Evolutionary conservation across 352 stramenopile species (phyloP).

Genomic region (Bremia lactucae): DNA sequence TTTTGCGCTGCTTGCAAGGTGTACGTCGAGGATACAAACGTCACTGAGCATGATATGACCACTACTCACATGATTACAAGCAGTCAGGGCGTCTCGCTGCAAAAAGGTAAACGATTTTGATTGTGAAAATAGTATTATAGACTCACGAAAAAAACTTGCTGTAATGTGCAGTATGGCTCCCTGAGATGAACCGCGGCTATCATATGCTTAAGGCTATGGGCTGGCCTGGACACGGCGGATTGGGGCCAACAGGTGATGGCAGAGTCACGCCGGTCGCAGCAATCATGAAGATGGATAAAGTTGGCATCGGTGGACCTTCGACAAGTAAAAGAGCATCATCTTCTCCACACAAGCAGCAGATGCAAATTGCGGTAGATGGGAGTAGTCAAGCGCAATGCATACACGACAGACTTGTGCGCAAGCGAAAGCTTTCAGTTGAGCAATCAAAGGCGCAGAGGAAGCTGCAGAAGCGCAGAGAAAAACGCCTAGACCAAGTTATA

Average conservation of each 20-base stretch:
- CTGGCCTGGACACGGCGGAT: constrained; percentile 32
- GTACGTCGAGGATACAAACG: constrained; percentile 45
- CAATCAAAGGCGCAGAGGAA: constrained; percentile 25
- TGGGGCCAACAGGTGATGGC: constrained; percentile 26
- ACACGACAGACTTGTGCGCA: constrained; percentile 32
- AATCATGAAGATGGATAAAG: constrained; percentile 41
- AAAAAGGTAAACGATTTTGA: constrained; percentile 27
- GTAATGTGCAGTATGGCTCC: constrained; percentile 37
- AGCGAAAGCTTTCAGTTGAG: constrained; percentile 27
- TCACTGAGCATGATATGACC: constrained; percentile 39
- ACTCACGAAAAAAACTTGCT: neutral
- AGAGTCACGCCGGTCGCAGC: constrained; percentile 38
- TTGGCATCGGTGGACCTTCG: constrained; percentile 24
- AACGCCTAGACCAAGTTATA: constrained; percentile 31
- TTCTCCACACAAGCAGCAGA: constrained; percentile 26
- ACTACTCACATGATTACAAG: constrained; percentile 40
- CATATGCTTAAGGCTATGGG: constrained; percentile 49
- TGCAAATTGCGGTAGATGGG: constrained; percentile 22
- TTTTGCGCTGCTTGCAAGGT: constrained; percentile 51
- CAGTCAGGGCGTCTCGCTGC: constrained; percentile 30
- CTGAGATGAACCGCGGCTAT: constrained; percentile 56
- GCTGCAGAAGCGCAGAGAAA: constrained; percentile 26
- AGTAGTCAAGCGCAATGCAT: constrained; percentile 27
- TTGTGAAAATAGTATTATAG: neutral
- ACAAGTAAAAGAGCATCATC: constrained; percentile 30